Evolutionary conservation across 2,329 filamentous ascomycete species (phyloP).

Genomic region (Talaromyces sp.): DNA sequence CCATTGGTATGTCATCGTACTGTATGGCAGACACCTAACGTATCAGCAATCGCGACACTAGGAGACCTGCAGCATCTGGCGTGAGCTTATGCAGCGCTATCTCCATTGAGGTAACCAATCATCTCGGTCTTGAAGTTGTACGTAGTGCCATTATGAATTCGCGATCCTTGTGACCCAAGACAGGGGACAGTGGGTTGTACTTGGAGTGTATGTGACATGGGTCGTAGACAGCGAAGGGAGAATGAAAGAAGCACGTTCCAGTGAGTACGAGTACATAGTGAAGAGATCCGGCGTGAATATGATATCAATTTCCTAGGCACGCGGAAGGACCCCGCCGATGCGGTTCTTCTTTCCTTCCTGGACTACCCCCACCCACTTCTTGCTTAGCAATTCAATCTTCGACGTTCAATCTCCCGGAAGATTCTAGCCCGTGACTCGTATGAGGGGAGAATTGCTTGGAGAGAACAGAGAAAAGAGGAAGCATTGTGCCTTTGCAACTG

Average conservation of each 20-base stretch:
- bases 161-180: background rate
- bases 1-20: background rate
- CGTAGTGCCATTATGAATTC: background rate
- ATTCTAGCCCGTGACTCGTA: constrained; percentile 6
- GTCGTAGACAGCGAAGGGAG: background rate
- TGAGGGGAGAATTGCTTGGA: background rate
- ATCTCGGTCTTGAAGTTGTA: background rate
- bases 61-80: constrained; percentile 3
- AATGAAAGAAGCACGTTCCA: background rate
- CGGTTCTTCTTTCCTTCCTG: constrained; percentile 7
- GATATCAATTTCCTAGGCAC: background rate
- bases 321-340: constrained; percentile 11
- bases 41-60: background rate
- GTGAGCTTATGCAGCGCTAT: constrained; percentile 11
- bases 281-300: background rate
- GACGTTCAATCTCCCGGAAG: constrained; percentile 1
- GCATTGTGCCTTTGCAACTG: background rate
- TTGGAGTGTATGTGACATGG: background rate
- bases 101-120: background rate
- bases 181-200: no score
- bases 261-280: background rate
- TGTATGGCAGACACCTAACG: background rate
- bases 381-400: constrained; percentile 13
- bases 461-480: background rate
- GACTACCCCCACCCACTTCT: constrained; percentile 7